Evolutionary conservation across 805 yeast genomes (phyloP).

Genomic region (Hagleromyces aurorensis): DNA sequence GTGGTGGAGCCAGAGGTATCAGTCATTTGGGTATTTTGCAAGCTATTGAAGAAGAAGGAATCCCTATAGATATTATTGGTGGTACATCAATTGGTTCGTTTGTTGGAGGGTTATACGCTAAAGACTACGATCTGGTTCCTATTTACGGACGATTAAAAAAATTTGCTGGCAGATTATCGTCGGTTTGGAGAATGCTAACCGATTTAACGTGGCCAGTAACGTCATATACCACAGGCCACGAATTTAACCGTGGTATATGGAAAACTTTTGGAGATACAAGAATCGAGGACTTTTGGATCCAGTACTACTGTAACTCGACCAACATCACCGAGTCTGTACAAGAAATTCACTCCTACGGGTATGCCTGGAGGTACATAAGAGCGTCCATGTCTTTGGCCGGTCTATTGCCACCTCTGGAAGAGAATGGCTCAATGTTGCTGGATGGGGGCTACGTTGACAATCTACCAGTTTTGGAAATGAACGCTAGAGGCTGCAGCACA

Average conservation of each 20-base stretch:
- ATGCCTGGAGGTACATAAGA: slow-evolving; percentile 90
- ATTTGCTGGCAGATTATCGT: slow-evolving; percentile 73
- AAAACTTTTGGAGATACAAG: slow-evolving; percentile 86
- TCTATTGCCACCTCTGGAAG: slow-evolving; percentile 73
- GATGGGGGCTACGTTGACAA: slow-evolving; percentile 97
- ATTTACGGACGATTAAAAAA: slow-evolving; percentile 84
- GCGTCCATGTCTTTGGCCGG: slow-evolving; percentile 98
- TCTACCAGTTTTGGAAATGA: slow-evolving; percentile 88
- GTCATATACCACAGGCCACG: slow-evolving; percentile 94
- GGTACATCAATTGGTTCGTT: slow-evolving; percentile 96
- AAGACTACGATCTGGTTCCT: slow-evolving; percentile 84
- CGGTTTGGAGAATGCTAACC: slow-evolving; percentile 74
- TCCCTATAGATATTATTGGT: slow-evolving; percentile 89
- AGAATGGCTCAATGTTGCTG: slow-evolving; percentile 82
- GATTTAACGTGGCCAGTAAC: slow-evolving; percentile 92
- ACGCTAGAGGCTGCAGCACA: slow-evolving; percentile 73
- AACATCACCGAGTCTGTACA: slow-evolving; percentile 90
- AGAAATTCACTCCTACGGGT: slow-evolving; percentile 90
- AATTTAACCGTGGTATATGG: slow-evolving; percentile 96
- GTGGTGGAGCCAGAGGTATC: slow-evolving; percentile 96
- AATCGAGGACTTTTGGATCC: slow-evolving; percentile 94
- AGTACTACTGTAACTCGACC: slow-evolving; percentile 83
- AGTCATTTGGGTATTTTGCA: slow-evolving; percentile 87
- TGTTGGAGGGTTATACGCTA: slow-evolving; percentile 91
- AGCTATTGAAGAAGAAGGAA: slow-evolving; percentile 85